Conservation (phyloP, 1,139 yeast species). For the Kluyveromyces marxianus region DNA sequence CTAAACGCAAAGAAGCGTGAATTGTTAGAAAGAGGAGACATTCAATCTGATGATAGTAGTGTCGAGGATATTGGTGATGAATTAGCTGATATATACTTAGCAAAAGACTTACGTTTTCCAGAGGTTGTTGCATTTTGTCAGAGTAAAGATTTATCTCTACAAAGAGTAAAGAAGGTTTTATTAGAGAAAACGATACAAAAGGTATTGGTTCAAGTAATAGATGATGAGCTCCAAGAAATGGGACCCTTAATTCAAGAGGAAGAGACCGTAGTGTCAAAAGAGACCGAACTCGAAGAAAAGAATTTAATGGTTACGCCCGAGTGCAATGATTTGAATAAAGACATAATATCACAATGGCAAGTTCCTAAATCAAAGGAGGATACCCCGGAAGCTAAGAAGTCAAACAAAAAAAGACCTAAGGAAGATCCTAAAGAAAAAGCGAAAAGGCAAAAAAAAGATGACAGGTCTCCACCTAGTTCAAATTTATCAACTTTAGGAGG, state of each 20-base stretch:
- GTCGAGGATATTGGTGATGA: constrained; percentile 34
- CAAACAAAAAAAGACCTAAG: constrained; percentile 32
- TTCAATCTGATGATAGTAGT: constrained; percentile 34
- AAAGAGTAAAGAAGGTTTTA: constrained; percentile 54
- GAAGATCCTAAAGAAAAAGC: constrained; percentile 26
- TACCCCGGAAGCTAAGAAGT: constrained; percentile 22
- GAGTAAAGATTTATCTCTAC: constrained; percentile 53
- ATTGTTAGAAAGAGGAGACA: constrained; percentile 11
- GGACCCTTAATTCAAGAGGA: constrained; percentile 25
- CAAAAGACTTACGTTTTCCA: constrained; percentile 44
- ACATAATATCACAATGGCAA: constrained; percentile 69
- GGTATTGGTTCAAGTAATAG: constrained; percentile 39
- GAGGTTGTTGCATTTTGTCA: constrained; percentile 52
- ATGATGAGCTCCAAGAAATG: constrained; percentile 38
- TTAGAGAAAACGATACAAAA: constrained; percentile 54
- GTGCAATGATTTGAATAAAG: constrained; percentile 62
- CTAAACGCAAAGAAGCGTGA: constrained; percentile 16
- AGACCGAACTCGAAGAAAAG: constrained; percentile 27
- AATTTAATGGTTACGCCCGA: constrained; percentile 58
- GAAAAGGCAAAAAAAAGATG: constrained; percentile 38
- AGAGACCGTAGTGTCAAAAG: constrained; percentile 18
- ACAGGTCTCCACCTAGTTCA: constrained; percentile 63
- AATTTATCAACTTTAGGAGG: constrained; percentile 81
- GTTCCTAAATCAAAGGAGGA: constrained; percentile 15
- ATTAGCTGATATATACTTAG: constrained; percentile 42